Evolutionary conservation across 108 stramenopile species (phyloP), one percentile per base, ranked within the genome.

Genomic region (Epithemia pelagica): DNA sequence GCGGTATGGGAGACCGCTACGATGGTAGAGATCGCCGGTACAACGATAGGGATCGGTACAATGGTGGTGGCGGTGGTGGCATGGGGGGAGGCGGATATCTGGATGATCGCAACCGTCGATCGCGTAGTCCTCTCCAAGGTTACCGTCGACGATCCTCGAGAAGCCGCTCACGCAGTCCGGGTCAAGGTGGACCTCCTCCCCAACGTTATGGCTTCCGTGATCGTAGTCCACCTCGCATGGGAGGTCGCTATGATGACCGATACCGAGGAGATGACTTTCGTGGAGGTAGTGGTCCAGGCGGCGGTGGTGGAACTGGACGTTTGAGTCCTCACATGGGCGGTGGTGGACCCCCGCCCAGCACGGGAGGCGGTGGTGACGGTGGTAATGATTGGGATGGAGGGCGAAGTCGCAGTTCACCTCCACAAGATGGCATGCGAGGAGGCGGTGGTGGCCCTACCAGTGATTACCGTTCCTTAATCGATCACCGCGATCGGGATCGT

Each of bases 151-250:
- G 68, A 7, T n/a, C n/a, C n/a, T 31, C 62, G 27, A 22, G 62
- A 31, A 26, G 24, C 37, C 51, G 62, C 27, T 52, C 62, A 3
- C 62, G 37, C 7, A 58, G 56, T n/a, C 56, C 56, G 7, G 25
- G 56, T 18, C 56, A 7, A 10, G 37, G 37, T 46, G 37, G 37
- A 10, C 37, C 37, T 46, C 37, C 37, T 15, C 37, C 37, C 15
- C 37, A 5, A 15, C 37, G 37, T 46, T 46, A 46, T 46, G 37
- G 37, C 21, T 76, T 78, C 64, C 59, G 74, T 62, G 61, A 68
- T 29, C 70, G 80, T 28, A 74, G 76, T 54, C 76, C 78, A 27
- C 76, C 71, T 29, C 55, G 71, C 51, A 24, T 74, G 28, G 65
- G 59, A 1, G 59, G 62, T 18, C 75, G 76, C 15, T 73, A 76